These are phyloP conservation scores for Groenewaldozyma salmanticensis DNA, from an alignment of 805 yeast genomes.

Conservation along the genomic window DNA sequence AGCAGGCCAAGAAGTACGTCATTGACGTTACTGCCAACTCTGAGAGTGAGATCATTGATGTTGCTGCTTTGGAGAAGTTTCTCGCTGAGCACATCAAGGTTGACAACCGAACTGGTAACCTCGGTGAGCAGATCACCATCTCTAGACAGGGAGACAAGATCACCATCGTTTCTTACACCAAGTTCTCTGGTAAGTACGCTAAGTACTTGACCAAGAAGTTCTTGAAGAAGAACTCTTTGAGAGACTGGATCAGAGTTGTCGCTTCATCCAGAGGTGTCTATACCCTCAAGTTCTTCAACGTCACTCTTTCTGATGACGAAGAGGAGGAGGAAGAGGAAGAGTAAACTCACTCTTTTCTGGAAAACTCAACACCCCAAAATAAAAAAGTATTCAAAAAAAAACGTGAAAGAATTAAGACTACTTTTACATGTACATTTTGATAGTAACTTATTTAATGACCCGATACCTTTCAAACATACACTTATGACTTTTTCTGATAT, in stretches of 20 bases:
- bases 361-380: no score
- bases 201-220: constrained; percentile 99
- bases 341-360: no score
- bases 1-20: constrained; percentile 56
- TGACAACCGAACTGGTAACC: constrained; percentile 93
- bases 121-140: constrained; percentile 89
- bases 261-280: constrained; percentile 91
- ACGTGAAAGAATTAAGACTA: no score
- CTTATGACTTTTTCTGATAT: constrained; percentile 56
- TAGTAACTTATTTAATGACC: no score
- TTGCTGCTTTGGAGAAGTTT: constrained; percentile 95
- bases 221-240: constrained; percentile 99
- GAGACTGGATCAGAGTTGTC: constrained; percentile 99
- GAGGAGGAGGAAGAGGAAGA: constrained; percentile 62
- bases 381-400: no score
- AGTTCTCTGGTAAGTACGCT: constrained; percentile 99
- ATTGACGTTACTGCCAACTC: constrained; percentile 96
- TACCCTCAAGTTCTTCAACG: constrained; percentile 98
- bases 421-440: no score
- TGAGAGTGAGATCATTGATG: constrained; percentile 96
- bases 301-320: constrained; percentile 91
- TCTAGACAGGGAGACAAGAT: constrained; percentile 79
- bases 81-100: constrained; percentile 98
- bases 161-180: constrained; percentile 82
- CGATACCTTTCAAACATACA: no score